phyloP scores from a whole-genome alignment of 805 yeast species.

The Pichia insulana region DNA sequence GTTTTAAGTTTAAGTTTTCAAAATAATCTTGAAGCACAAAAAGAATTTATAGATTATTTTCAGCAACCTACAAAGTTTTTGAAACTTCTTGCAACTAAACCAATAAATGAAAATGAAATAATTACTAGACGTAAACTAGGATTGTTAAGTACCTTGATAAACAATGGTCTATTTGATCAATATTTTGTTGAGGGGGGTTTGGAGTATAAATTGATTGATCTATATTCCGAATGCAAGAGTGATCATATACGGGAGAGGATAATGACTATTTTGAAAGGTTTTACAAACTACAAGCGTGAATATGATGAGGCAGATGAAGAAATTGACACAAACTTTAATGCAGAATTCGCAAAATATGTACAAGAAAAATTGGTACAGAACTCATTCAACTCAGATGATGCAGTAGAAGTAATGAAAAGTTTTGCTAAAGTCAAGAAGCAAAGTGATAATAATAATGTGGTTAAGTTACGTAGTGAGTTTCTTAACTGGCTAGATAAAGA shows the following conservation, averaged over 20 bases:
- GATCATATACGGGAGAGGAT: conserved; percentile 30
- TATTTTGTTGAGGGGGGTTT: conserved; percentile 17
- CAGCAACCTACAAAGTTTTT: conserved; percentile 15
- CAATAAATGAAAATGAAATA: conserved; percentile 3
- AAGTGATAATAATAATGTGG: conserved; percentile 20
- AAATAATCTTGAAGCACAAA: conserved; percentile 48
- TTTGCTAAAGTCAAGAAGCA: conserved; percentile 26
- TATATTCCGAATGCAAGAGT: conserved; percentile 16
- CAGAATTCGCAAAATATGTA: conserved; percentile 28
- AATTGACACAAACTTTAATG: conserved; percentile 5
- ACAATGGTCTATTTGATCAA: conserved; percentile 27
- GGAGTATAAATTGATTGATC: conserved; percentile 18
- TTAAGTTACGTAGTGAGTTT: conserved; percentile 36
- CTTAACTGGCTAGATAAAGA: conserved; percentile 46
- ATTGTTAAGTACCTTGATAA: conserved; percentile 38
- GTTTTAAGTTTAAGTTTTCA: conserved; percentile 61
- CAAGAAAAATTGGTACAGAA: conserved; percentile 28
- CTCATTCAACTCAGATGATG: conserved; percentile 29
- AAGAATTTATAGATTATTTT: conserved; percentile 13
- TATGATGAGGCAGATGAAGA: conserved; percentile 12
- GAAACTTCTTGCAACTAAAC: conserved; percentile 11
- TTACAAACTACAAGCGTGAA: conserved; percentile 13
- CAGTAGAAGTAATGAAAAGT: conserved; percentile 34
- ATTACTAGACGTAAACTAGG: conserved; percentile 38
- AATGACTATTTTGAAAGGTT: conserved; percentile 40